Conservation (phyloP, 2,329 filamentous ascomycete genomes). For the Didymella sp. region DNA sequence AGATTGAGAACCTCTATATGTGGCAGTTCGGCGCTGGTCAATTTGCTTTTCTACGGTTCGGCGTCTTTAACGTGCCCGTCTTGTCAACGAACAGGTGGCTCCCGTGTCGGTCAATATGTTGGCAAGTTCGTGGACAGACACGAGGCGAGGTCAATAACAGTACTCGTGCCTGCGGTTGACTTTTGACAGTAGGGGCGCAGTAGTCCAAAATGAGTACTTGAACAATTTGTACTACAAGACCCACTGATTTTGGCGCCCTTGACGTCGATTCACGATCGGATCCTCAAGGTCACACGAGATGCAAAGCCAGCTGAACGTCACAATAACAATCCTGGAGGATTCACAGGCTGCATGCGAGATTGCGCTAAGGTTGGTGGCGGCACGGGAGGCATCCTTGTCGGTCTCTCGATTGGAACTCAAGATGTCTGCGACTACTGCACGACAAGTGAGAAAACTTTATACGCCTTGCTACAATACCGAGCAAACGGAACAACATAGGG, state of each 20-base stretch:
- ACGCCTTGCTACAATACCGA: not conserved
- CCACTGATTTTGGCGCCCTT: not conserved
- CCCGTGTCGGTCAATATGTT: not conserved
- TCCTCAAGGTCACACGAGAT: slow-evolving; percentile 8
- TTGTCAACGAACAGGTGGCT: slow-evolving; percentile 10
- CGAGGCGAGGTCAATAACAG: not conserved
- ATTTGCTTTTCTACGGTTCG: slow-evolving; percentile 8
- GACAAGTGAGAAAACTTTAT: not conserved
- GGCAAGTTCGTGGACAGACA: not conserved
- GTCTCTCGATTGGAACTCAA: not conserved
- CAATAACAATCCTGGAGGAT: slow-evolving; percentile 17
- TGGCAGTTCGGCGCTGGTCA: not conserved
- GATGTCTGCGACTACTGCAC: not conserved
- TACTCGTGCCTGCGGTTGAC: not conserved
- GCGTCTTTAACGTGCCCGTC: slow-evolving; percentile 1
- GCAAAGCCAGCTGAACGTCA: slow-evolving; percentile 14
- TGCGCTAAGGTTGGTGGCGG: slow-evolving; percentile 15
- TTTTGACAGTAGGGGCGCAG: not conserved
- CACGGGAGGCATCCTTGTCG: slow-evolving; percentile 12
- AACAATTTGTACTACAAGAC: not conserved
- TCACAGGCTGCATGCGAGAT: slow-evolving; percentile 8
- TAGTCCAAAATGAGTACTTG: not conserved
- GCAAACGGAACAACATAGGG: not conserved
- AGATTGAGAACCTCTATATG: slow-evolving; percentile 5
- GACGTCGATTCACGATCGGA: not conserved